A percentile compares a stretch with the other conserved stretches of the same genome.
Evolutionary conservation across 371 early-diverging fungal genomes (phyloP).

Genomic region (Conidiobolus incongruus): DNA sequence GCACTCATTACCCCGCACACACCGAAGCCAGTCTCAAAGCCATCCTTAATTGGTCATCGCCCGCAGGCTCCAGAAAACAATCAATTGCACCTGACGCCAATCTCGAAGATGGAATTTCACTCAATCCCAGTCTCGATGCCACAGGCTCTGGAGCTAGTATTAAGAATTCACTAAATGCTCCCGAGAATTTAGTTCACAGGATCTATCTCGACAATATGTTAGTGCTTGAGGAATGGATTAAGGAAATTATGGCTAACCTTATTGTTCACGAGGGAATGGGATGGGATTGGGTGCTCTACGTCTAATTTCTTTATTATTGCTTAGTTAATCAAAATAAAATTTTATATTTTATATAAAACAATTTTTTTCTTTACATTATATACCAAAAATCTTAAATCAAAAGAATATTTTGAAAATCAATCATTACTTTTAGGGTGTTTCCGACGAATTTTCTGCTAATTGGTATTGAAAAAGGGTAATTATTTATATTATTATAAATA

Average conservation of each 20-base stretch:
- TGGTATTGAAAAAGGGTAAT: no score
- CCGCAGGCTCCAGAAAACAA: not conserved
- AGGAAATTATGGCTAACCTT: conserved; percentile 68
- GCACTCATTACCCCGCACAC: no score
- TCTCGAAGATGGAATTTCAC: not conserved
- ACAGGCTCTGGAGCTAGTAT: conserved; percentile 7
- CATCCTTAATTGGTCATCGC: no score
- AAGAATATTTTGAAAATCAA: no score
- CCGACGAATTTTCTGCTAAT: no score
- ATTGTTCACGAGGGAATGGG: conserved; percentile 57
- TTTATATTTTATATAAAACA: no score
- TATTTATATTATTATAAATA: no score
- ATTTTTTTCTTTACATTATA: no score
- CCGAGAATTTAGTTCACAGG: conserved; percentile 6
- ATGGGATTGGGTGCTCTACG: conserved; percentile 37
- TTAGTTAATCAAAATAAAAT: no score
- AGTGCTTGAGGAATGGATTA: conserved; percentile 72
- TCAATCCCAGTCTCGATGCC: not conserved
- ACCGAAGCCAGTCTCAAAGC: not conserved
- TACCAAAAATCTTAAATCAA: no score
- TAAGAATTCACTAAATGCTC: not conserved
- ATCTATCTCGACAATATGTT: conserved; percentile 68
- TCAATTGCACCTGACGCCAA: not conserved
- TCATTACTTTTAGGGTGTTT: no score
- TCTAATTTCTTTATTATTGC: no score